Evolutionary conservation across 805 yeast species (phyloP).

Genomic region (Yamadazyma phyllophila): DNA sequence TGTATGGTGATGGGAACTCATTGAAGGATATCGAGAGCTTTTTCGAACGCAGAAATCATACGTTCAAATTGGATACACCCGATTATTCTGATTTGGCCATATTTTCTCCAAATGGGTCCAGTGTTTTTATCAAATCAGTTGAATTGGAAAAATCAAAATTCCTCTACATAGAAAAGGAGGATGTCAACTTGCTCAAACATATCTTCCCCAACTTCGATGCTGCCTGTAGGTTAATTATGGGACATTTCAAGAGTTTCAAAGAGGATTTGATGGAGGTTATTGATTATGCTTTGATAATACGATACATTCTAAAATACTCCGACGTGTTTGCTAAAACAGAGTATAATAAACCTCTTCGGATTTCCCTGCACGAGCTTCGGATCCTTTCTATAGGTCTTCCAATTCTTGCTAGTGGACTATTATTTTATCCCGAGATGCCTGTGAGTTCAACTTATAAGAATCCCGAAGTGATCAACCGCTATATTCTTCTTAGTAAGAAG

Average conservation of each 20-base stretch:
- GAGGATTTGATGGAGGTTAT: constrained; percentile 14
- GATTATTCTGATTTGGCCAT: neutral
- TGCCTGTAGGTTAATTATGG: constrained; percentile 5
- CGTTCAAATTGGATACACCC: neutral
- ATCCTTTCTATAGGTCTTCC: constrained; percentile 18
- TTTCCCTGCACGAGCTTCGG: constrained; percentile 16
- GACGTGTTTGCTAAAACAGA: constrained; percentile 1
- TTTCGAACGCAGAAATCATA: constrained; percentile 2
- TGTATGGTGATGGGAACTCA: neutral
- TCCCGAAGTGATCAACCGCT: constrained; percentile 16
- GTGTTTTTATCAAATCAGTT: neutral
- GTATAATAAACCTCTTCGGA: constrained; percentile 1
- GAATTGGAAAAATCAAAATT: neutral
- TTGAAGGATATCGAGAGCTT: constrained; percentile 1
- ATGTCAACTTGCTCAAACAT: constrained; percentile 9
- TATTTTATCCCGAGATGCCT: constrained; percentile 8
- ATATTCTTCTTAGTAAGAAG: constrained; percentile 17
- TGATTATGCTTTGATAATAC: constrained; percentile 8
- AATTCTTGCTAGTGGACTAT: constrained; percentile 21
- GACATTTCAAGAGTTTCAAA: constrained; percentile 12
- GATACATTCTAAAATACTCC: constrained; percentile 3
- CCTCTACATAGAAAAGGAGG: constrained; percentile 3
- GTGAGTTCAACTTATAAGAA: constrained; percentile 6
- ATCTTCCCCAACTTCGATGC: constrained; percentile 6
- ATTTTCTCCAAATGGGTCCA: neutral